Evolutionary conservation across 2,329 filamentous ascomycete genomes (phyloP).

Genomic region (Corynespora cassiicola): DNA sequence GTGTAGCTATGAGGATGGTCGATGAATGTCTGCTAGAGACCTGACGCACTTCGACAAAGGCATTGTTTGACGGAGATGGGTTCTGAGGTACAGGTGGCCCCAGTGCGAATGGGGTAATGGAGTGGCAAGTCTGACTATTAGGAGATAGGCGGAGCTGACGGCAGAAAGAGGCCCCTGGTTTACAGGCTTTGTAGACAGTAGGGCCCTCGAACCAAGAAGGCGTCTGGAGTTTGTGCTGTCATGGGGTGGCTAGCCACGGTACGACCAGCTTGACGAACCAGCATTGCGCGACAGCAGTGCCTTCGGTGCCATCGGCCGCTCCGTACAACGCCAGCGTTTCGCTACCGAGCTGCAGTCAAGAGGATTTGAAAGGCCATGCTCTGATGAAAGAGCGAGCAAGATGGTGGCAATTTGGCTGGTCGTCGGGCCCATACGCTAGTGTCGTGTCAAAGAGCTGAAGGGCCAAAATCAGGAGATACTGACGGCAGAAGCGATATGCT

Average conservation of each 20-base stretch:
- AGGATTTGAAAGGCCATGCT: neutral
- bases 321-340: constrained; percentile 38
- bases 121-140: constrained; percentile 1
- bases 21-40: constrained; percentile 1
- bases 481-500: too few species aligned
- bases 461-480: neutral
- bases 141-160: constrained; percentile 6
- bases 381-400: neutral
- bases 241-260: too few species aligned
- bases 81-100: neutral
- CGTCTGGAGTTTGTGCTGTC: constrained; percentile 5
- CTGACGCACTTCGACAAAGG: constrained; percentile 1
- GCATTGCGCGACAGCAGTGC: constrained; percentile 13
- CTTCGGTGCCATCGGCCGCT: constrained; percentile 36
- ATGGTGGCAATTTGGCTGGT: neutral
- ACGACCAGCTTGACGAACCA: constrained; percentile 23
- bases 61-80: neutral
- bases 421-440: neutral
- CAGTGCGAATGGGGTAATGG: constrained; percentile 2
- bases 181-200: constrained; percentile 1
- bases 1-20: constrained; percentile 2
- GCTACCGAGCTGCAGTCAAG: constrained; percentile 28
- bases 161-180: neutral
- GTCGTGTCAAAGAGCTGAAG: neutral
- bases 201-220: neutral